Base-by-base conservation (phyloP, 106 monocot genomes). In the Agapanthus africanus region DNA sequence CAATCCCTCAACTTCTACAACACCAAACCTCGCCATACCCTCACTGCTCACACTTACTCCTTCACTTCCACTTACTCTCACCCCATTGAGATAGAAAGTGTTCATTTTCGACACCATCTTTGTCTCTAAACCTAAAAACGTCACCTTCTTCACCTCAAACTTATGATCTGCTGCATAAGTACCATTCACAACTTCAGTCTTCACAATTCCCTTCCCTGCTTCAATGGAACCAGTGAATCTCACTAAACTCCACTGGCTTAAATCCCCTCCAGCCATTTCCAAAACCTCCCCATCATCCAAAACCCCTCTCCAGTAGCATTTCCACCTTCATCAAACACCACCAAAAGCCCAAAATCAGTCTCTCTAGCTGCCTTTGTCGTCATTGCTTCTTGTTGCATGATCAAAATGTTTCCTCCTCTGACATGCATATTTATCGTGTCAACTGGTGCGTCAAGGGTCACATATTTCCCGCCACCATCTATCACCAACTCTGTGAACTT, bases 251-350 rank as follows among this genome's bases (percentile, higher is more conserved):
- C 73, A 74, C 8, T 74, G 37, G 38, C 54, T 74, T 27, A 66
- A 44, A 11, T 54, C 34, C 15, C 11, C 52, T 22, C 65, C 73
- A 14, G 25, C 73, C 73, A 74, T 74, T 38, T 66, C 35, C 64
- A 65, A 64, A 28, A 37, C 65, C 51, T 74, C 73, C 7, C 73
- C 73, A 23, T 74, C 73, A 66, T 74, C 73, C 52, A 74, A 16
- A 39, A 66, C 1, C 65, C 73, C 37, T 65, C 73, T 13, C 65
- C 73, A 0, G 25, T 32, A 0, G 73, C 65, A 4, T 3, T 40
- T 4, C 73, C 64, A 22, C 18, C n/a, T 14, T 38, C 73, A 66
- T 66, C 54, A 9, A 74, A 65, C 27, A 44, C 73, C 27, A 65
- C 73, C 6, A 74, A 19, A 4, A 74, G 49, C 66, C 30, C 73